phyloP scores from a whole-genome alignment of 2,329 filamentous ascomycete species.

The Arthroderma uncinatum region DNA sequence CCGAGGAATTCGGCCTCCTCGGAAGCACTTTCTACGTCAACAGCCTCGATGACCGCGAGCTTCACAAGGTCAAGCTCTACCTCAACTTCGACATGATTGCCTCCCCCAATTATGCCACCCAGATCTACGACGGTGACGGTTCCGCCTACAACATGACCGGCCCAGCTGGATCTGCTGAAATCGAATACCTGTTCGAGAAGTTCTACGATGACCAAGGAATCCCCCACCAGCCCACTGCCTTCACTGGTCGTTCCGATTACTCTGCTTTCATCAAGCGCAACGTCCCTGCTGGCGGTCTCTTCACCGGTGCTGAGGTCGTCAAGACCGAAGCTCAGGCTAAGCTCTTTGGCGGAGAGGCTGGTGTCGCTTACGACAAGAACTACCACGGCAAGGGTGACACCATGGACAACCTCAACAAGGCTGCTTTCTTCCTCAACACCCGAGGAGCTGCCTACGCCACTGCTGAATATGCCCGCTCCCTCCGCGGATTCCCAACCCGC shows the following conservation, averaged over 20 bases:
- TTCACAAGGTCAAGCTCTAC: conserved; percentile 52
- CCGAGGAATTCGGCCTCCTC: conserved; percentile 52
- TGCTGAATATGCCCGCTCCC: conserved; percentile 54
- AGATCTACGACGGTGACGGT: conserved; percentile 49
- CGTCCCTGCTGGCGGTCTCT: conserved; percentile 64
- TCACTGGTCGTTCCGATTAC: conserved; percentile 72
- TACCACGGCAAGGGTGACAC: conserved; percentile 47
- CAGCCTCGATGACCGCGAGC: conserved; percentile 38
- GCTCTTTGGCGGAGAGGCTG: conserved; percentile 61
- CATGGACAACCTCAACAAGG: conserved; percentile 43
- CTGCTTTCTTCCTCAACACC: conserved; percentile 45
- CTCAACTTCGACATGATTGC: conserved; percentile 65
- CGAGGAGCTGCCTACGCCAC: conserved; percentile 37
- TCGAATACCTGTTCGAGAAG: conserved; percentile 55
- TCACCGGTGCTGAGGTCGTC: conserved; percentile 64
- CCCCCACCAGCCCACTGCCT: conserved; percentile 59
- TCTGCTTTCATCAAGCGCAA: conserved; percentile 62
- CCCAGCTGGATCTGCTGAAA: conserved; percentile 54
- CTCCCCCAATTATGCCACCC: conserved; percentile 48
- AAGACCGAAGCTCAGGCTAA: conserved; percentile 57
- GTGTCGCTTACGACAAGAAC: conserved; percentile 44
- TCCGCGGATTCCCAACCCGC: conserved; percentile 9
- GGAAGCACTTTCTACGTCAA: conserved; percentile 49
- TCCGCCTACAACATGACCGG: conserved; percentile 44
- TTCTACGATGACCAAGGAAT: conserved; percentile 54